Evolutionary conservation across 73 alveolate species (phyloP).

Genomic region (Paramecium primaurelia): DNA sequence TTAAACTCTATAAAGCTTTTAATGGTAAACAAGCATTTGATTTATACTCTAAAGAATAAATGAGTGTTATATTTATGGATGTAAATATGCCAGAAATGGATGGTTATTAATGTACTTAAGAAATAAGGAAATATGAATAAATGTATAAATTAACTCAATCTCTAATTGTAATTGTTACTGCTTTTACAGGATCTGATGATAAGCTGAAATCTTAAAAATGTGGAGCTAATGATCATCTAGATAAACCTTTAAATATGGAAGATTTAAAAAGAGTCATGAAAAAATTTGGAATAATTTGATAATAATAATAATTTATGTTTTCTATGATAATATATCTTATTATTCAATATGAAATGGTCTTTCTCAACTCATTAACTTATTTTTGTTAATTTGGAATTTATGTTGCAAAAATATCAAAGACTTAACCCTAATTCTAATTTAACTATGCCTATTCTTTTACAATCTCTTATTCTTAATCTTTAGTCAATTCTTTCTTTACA

Average conservation of each 20-base stretch:
- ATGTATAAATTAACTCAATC: background rate
- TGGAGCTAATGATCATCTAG: constrained; percentile 58
- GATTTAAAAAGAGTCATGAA: constrained; percentile 26
- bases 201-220: constrained; percentile 44
- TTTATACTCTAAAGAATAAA: background rate
- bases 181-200: constrained; percentile 46
- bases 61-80: constrained; percentile 47
- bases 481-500: background rate
- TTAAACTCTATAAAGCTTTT: background rate
- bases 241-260: constrained; percentile 52
- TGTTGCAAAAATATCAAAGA: background rate
- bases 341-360: background rate
- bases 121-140: constrained; percentile 34
- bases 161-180: constrained; percentile 44
- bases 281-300: background rate
- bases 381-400: background rate
- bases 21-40: constrained; percentile 59
- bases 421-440: background rate
- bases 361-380: background rate
- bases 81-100: constrained; percentile 63
- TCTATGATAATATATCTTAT: background rate
- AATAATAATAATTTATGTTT: background rate
- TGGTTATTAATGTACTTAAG: constrained; percentile 56
- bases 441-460: background rate
- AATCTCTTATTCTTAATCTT: background rate